Conservation (phyloP, 192 early-diverging fungal genomes). For the Borealophlyctis nickersoniae region DNA sequence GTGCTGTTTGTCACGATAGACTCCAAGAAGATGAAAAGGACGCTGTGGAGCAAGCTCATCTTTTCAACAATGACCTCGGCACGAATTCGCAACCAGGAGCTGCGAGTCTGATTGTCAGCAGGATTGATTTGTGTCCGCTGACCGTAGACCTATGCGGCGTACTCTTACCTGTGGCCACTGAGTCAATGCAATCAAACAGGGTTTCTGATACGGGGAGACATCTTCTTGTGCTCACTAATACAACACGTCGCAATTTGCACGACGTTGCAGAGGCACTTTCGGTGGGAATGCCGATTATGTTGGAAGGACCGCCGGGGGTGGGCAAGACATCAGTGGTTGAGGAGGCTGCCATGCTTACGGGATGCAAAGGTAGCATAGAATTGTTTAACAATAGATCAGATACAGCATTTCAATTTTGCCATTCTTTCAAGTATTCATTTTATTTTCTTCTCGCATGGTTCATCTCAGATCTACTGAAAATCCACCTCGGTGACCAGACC, state of each 20-base stretch:
- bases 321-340: slow-evolving; percentile 92
- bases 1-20: slow-evolving; percentile 11
- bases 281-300: slow-evolving; percentile 78
- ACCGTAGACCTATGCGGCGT: slow-evolving; percentile 67
- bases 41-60: slow-evolving; percentile 1
- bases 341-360: slow-evolving; percentile 61
- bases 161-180: slow-evolving; percentile 44
- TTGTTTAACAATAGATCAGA: neutral
- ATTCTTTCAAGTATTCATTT: too few relatives aligned
- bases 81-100: neutral
- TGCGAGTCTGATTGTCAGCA: neutral
- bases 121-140: neutral
- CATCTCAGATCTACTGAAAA: slow-evolving; percentile 72
- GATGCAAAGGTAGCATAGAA: neutral
- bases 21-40: slow-evolving; percentile 27
- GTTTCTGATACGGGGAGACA: slow-evolving; percentile 23
- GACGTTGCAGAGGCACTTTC: slow-evolving; percentile 82
- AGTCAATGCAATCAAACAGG: neutral
- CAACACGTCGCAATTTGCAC: slow-evolving; percentile 73
- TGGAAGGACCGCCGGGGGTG: slow-evolving; percentile 78
- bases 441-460: slow-evolving; percentile 11
- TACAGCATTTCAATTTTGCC: too few relatives aligned
- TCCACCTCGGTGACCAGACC: slow-evolving; percentile 95
- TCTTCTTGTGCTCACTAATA: slow-evolving; percentile 71
- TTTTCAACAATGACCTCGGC: neutral